Base-by-base conservation (phyloP, 1,284 basidiomycete species). In the Ceratobasidium papillatum region DNA sequence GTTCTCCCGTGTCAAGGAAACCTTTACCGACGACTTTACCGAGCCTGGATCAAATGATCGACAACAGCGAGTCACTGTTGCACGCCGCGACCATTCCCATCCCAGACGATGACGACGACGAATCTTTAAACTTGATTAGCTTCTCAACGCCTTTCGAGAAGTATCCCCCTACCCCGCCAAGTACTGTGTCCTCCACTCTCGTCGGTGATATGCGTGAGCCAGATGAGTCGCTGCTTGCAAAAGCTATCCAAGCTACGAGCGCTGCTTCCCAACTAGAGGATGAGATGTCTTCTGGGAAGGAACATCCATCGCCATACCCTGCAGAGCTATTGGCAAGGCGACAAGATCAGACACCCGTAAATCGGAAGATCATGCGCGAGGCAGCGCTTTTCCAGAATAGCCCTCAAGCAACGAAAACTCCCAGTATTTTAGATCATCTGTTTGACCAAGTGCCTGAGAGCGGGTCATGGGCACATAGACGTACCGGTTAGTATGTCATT, bases 241-340 rank as follows among this genome's bases (percentile, higher is more conserved):
- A 94, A 75, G 94, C 94, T 1, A 92, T 93, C 77, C 94, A 96
- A 80, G 95, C 94, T 0, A 91, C 95, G 79, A 94, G 92, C 79
- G 92, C 94, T 7, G 95, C 94, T 1, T 90, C 93, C 80, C 87
- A 91, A 74, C 83, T 96, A 49, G 81, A 95, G 61, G 80, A 81
- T 43, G 93, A 94, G 80, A 90, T 92, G 25, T 36, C 64, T 52
- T 12, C 68, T 25, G 68, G 43, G 17, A 91, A 94, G 76, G 87
- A 90, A 19, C 78, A 80, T 47, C 63, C 71, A 14, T 58, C 74
- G 12, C 59, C 74, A 32, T 64, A 75, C 36, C 54, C 73, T 49
- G 63, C 76, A 3, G 74, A 58, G 27, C 74, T 74, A 14, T 58
- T 72, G 30, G 30, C 38, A 32, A 71, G 47, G 30, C 38, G 27